Percentiles rank a stretch among this genome's conserved stretches.
These are phyloP conservation scores for Corymbia maculata DNA, from an alignment of 345 rosid genomes.

Conservation along the genomic window DNA sequence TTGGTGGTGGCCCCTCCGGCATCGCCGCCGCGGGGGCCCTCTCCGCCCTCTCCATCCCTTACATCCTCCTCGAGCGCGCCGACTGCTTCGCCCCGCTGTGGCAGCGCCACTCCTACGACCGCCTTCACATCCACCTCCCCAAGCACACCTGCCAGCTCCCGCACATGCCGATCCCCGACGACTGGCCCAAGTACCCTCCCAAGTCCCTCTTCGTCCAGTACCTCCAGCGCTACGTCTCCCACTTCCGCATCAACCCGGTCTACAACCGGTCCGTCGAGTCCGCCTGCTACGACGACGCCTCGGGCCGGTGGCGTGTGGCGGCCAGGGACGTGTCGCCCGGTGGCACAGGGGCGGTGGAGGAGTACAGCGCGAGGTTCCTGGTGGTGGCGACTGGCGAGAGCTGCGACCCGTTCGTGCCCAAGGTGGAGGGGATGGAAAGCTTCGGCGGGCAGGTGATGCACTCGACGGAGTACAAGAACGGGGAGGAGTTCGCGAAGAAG, in stretches of 20 bases:
- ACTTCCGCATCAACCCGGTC: slow-evolving; percentile 40
- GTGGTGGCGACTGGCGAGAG: slow-evolving; percentile 66
- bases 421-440: slow-evolving; percentile 25
- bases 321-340: slow-evolving; percentile 31
- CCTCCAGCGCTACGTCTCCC: slow-evolving; percentile 45
- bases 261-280: slow-evolving; percentile 32
- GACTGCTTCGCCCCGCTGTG: slow-evolving; percentile 57
- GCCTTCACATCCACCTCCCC: slow-evolving; percentile 62
- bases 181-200: slow-evolving; percentile 31
- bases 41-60: slow-evolving; percentile 37
- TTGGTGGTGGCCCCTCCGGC: slow-evolving; percentile 81
- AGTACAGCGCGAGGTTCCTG: slow-evolving; percentile 34
- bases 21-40: slow-evolving; percentile 63
- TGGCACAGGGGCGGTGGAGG: slow-evolving; percentile 15
- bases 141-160: slow-evolving; percentile 59
- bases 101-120: slow-evolving; percentile 59
- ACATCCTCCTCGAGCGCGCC: slow-evolving; percentile 54
- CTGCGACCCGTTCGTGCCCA: slow-evolving; percentile 27
- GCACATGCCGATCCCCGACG: slow-evolving; percentile 29
- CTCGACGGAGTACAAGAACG: slow-evolving; percentile 38
- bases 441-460: slow-evolving; percentile 43
- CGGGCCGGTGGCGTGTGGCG: slow-evolving; percentile 33
- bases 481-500: slow-evolving; percentile 29
- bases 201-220: slow-evolving; percentile 43
- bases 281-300: slow-evolving; percentile 26